These are phyloP conservation scores for Citrus maxima DNA, from an alignment of 345 rosid species.

Conservation along the genomic window DNA sequence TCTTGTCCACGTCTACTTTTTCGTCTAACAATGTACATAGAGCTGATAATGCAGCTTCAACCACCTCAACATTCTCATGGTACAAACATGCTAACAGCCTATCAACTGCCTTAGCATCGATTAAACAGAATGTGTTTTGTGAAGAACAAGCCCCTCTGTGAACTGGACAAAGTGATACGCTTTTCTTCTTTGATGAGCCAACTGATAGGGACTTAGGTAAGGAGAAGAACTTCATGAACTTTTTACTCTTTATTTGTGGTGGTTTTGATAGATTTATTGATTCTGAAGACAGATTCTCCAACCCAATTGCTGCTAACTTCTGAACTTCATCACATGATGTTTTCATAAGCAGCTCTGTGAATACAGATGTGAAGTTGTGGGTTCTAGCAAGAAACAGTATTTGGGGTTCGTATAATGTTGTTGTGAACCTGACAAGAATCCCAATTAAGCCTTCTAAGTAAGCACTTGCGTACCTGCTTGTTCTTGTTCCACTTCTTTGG, in stretches of 20 bases:
- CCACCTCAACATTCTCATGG: slow-evolving; percentile 69
- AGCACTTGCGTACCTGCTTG: slow-evolving; percentile 57
- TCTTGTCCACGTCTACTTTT: slow-evolving; percentile 67
- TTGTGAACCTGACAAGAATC: slow-evolving; percentile 80
- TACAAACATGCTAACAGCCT: slow-evolving; percentile 67
- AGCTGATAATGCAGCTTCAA: slow-evolving; percentile 81
- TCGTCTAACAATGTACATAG: slow-evolving; percentile 80
- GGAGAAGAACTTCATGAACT: slow-evolving; percentile 39
- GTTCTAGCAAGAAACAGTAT: slow-evolving; percentile 56
- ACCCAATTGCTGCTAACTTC: slow-evolving; percentile 70
- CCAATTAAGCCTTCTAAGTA: slow-evolving; percentile 85
- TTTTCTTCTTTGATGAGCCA: slow-evolving; percentile 46
- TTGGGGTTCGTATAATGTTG: slow-evolving; percentile 73
- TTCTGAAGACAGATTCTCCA: slow-evolving; percentile 77
- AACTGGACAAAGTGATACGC: slow-evolving; percentile 45
- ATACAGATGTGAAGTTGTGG: slow-evolving; percentile 63
- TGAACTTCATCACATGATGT: slow-evolving; percentile 82
- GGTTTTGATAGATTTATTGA: slow-evolving; percentile 55
- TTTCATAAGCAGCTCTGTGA: slow-evolving; percentile 69
- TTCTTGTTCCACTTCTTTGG: slow-evolving; percentile 57
- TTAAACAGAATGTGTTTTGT: slow-evolving; percentile 72
- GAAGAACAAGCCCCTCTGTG: slow-evolving; percentile 88
- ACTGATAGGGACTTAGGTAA: slow-evolving; percentile 43
- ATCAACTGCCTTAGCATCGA: slow-evolving; percentile 80
- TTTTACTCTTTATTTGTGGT: slow-evolving; percentile 41